Base-by-base conservation (phyloP, 2,329 filamentous ascomycete genomes). In the Drechslerella coelobrocha region DNA sequence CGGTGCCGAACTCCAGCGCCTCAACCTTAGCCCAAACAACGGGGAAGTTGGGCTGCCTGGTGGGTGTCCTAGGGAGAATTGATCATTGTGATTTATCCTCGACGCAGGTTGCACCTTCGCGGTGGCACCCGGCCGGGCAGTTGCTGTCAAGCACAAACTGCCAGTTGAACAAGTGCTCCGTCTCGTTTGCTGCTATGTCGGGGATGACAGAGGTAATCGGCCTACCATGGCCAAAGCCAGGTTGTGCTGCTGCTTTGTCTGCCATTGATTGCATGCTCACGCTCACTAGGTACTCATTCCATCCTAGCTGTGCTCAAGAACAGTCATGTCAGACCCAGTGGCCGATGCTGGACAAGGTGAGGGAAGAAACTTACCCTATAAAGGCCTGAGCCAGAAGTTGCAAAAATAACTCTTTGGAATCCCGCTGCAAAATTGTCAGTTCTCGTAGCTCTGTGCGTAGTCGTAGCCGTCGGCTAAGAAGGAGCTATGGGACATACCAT, bases 181-280 rank as follows among this genome's bases (percentile, higher is more conserved):
- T 69, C 57, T 69, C 65, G 37, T 69, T 62, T n/a, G 65, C 34
- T 5, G 65, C 65, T n/a, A 69, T 62, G n/a, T 47, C 53, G 4
- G 57, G 34, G 6, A 54, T 43, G 2, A 69, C 65, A n/a, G 47
- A 21, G 3, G 65, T 69, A 21, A 69, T 62, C 4, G 65, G 65
- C 2, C 45, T 61, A 5, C 65, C 65, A 6, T 50, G 47, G 2
- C 65, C 65, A 10, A 69, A 69, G 1, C 65, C 65, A 2, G 52
- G 45, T 24, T 69, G 65, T 7, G 27, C 45, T 2, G 45, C 50
- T 4, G 65, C 65, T 41, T 39, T 47, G 10, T 69, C 57, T 6
- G 65, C 65, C 29, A 69, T 56, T 2, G 57, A 54, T 31, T 69
- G 57, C 65, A 69, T 69, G 41, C 65, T 59, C 23, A 69, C 51